Evolutionary conservation across 169 alveolate species (phyloP).

Genomic region (Plasmodium malariae): DNA sequence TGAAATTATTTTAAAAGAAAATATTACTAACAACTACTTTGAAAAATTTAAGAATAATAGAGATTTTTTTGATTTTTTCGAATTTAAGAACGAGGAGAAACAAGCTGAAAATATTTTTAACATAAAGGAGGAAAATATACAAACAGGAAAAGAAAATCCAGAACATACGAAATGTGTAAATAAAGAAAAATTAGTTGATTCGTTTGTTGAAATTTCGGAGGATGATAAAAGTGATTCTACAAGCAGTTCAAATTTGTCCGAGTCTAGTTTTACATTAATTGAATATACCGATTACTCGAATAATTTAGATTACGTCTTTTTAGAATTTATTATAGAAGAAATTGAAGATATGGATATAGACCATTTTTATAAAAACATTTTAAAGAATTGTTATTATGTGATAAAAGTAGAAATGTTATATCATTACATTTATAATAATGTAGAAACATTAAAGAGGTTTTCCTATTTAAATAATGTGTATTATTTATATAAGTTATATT

Average conservation of each 20-base stretch:
- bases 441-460: slow-evolving; percentile 33
- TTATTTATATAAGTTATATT: slow-evolving; percentile 58
- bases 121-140: background rate
- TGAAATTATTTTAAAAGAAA: slow-evolving; percentile 42
- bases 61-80: slow-evolving; percentile 44
- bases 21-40: slow-evolving; percentile 14
- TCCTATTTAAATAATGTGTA: slow-evolving; percentile 52
- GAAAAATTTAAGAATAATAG: slow-evolving; percentile 56
- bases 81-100: slow-evolving; percentile 13
- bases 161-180: background rate
- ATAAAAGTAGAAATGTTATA: slow-evolving; percentile 72
- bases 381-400: slow-evolving; percentile 68
- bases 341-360: slow-evolving; percentile 54
- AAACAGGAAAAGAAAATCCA: background rate
- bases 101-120: background rate
- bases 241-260: slow-evolving; percentile 12
- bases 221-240: slow-evolving; percentile 14
- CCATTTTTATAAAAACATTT: slow-evolving; percentile 25
- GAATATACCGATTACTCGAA: slow-evolving; percentile 40
- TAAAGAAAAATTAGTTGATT: background rate
- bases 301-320: slow-evolving; percentile 17
- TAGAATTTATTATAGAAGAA: slow-evolving; percentile 59
- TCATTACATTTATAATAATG: slow-evolving; percentile 57
- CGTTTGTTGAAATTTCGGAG: slow-evolving; percentile 9
- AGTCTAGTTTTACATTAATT: slow-evolving; percentile 31